Evolutionary conservation across 495 filamentous ascomycete genomes (phyloP), one percentile per base, ranked within the genome.

Genomic region (Neurospora tetraspora): DNA sequence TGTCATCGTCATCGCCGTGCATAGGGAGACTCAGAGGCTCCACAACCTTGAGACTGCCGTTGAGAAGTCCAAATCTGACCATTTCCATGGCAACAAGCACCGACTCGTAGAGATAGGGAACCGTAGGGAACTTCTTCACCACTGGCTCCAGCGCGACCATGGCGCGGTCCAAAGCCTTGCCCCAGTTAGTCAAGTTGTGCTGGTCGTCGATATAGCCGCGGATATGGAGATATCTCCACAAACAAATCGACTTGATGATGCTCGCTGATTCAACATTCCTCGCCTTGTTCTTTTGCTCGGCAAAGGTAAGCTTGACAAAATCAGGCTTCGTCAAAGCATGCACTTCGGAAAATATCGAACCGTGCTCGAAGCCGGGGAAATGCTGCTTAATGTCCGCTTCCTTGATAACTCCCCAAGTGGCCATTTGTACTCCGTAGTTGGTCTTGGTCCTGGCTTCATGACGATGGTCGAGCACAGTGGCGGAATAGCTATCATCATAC

Each of bases 221-320:
- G 47, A 98, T 84, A 79, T 98, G 93, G 38, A 98, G 84, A 80
- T 97, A 95, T 47, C 93, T 89, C 91, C 93, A 97, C 69, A 93
- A 81, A 4, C 91, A 88, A 77, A 97, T 93, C 23, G 89, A 88
- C 12, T 91, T 81, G 68, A 98, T 87, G 74, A 97, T 88, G n/a
- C 91, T 86, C 72, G 88, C 85, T n/a, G 87, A 86, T 45, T 84
- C 84, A 12, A 92, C 77, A 27, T 83, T 81, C 78, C 82, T 74
- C 31, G 75, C 12, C 42, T 76, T 78, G 27, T 78, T 76, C 73
- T 84, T 85, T 11, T 81, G 79, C 72, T 83, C 85, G 36, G 78
- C 59, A 34, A 91, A 86, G 2, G 94, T 93, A 73, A 88, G 88
- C 39, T 88, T 81, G 2, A 87, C 88, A 79, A 94, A 94, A 2